Base-by-base conservation (phyloP, 1,139 yeast species). In the Candida sp. region DNA sequence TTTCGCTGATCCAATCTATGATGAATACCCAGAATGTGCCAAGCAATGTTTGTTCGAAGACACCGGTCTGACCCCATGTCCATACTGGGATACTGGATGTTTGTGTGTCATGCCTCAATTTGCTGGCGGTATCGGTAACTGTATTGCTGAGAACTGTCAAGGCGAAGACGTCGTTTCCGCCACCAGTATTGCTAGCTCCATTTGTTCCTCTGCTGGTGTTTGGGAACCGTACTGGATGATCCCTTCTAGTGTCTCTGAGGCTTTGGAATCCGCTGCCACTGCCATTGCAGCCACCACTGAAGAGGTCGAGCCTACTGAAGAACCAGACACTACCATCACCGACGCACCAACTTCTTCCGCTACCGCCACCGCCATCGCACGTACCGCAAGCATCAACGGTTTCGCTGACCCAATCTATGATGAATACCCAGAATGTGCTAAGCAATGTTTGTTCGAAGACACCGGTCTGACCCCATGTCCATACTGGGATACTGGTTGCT, bases 161-260 rank as follows among this genome's bases (percentile, higher is more conserved):
- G 81, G 80, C 44, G 42, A 56, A 4, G 77, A 76, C 44, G 77
- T 78, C 38, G 64, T 52, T 9, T 34, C 54, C 22, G 79, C 78
- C 46, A 75, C 81, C 25, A 58, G 69, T 27, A 63, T 72, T 54
- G 83, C 81, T 31, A 58, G 60, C 9, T 73, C 80, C 7, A 51
- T 75, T 44, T 78, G 83, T 60, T 58, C 67, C 40, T 56, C 58
- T 12, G 82, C 72, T 28, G 83, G 83, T 48, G 83, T 77, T 25
- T 69, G 72, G 55, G 62, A 71, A 31, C 68, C 68, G 45, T 65
- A 54, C 49, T 77, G 80, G n/a, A n/a, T n/a, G n/a, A n/a, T 75
- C 41, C 79, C 77, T 41, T 72, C 65, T 38, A 55, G 60, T 45
- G 52, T 58, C 8, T 46, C 50, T 17, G 46, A 48, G n/a, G 28